phyloP scores from a whole-genome alignment of 106 monocot genomes.

The Acorus gramineus region DNA sequence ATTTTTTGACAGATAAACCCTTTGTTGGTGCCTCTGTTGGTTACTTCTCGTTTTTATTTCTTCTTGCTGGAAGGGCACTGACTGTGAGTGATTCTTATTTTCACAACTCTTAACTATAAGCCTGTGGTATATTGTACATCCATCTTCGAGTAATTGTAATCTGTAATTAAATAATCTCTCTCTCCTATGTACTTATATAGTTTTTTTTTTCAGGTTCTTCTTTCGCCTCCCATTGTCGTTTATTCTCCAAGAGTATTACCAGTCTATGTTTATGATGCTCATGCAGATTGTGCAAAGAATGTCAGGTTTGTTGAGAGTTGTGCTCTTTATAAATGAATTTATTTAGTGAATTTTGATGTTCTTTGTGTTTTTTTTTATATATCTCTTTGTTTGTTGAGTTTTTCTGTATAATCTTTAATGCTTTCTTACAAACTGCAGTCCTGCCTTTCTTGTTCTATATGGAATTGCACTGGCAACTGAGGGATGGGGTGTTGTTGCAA shows the following conservation, averaged over 20 bases:
- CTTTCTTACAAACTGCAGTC: constrained; percentile 26
- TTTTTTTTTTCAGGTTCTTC: constrained; percentile 61
- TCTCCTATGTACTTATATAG: no score
- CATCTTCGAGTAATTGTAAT: no score
- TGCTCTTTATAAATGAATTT: background rate
- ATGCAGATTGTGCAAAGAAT: constrained; percentile 98
- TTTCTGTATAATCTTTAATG: constrained; percentile 1
- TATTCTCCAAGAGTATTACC: constrained; percentile 96
- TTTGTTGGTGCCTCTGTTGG: constrained; percentile 96
- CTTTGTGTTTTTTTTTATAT: background rate
- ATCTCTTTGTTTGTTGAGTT: background rate
- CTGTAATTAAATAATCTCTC: no score
- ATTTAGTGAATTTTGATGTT: background rate
- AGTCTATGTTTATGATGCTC: constrained; percentile 98
- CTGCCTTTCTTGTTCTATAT: constrained; percentile 80
- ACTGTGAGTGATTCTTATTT: constrained; percentile 54
- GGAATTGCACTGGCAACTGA: constrained; percentile 88
- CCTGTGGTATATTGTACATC: background rate
- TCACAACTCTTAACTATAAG: background rate
- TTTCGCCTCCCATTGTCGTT: constrained; percentile 97
- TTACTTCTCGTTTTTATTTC: constrained; percentile 93
- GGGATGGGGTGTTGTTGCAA: constrained; percentile 94
- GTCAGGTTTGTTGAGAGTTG: constrained; percentile 52
- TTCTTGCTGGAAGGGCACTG: constrained; percentile 85
- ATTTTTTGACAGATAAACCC: constrained; percentile 52